Conservation (phyloP, 495 filamentous ascomycete species). For the Hapsidospora chrysogenum region DNA sequence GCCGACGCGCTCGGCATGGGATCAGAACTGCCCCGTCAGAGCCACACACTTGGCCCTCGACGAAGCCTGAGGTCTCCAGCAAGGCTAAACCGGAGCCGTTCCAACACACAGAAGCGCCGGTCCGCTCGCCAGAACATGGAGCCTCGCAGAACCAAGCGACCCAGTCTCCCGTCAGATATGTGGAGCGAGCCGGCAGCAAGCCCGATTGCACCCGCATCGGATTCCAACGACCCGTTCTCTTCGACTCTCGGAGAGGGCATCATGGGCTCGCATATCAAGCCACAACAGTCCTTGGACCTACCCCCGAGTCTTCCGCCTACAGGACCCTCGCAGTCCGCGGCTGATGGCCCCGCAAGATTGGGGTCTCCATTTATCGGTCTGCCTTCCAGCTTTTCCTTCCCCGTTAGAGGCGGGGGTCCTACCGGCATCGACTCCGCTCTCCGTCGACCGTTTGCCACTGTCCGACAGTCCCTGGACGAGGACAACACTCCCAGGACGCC, state of each 20-base stretch:
- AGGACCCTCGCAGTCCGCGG: conserved; percentile 10
- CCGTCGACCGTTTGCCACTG: conserved; percentile 27
- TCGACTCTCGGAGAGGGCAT: too few species aligned
- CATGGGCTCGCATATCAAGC: too few species aligned
- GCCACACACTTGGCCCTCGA: conserved; percentile 24
- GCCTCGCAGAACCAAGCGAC: conserved; percentile 17
- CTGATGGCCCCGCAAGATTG: conserved; percentile 20
- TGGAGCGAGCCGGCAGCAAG: conserved; percentile 6
- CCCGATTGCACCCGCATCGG: not conserved
- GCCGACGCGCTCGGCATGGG: conserved; percentile 18
- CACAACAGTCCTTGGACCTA: conserved; percentile 5
- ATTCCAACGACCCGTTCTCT: too few species aligned
- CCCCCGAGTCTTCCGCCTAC: conserved; percentile 6
- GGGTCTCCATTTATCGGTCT: conserved; percentile 32
- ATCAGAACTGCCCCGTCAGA: conserved; percentile 17
- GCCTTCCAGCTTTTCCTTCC: conserved; percentile 30
- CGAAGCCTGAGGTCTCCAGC: conserved; percentile 27
- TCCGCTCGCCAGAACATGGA: conserved; percentile 13
- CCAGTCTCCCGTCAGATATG: conserved; percentile 20
- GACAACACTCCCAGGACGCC: conserved; percentile 11
- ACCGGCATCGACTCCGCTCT: conserved; percentile 21
- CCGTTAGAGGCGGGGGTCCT: conserved; percentile 8
- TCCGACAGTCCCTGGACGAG: conserved; percentile 17
- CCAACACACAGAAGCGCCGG: conserved; percentile 28
- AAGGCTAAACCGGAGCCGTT: conserved; percentile 21